Evolutionary conservation across 176 grass and related monocot genomes (phyloP).

Genomic region (Aegilops longissima): DNA sequence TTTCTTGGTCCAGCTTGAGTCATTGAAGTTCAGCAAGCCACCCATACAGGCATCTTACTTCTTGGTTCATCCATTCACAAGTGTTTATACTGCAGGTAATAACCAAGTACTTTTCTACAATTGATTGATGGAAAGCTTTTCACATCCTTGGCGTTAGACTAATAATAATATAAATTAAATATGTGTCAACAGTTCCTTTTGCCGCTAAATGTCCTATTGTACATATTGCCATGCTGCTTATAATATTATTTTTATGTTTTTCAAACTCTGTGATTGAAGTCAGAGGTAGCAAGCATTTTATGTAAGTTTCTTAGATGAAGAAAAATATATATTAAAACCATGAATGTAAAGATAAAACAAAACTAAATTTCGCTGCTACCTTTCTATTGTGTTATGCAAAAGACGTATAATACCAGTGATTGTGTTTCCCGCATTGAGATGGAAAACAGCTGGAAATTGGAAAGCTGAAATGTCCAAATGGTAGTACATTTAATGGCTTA

Average conservation of each 20-base stretch:
- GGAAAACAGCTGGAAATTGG: neutral
- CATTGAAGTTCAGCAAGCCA: neutral
- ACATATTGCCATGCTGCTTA: neutral
- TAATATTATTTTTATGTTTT: neutral
- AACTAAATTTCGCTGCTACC: neutral
- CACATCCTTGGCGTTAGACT: neutral
- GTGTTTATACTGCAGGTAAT: constrained; percentile 16
- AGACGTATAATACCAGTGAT: neutral
- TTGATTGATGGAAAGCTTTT: neutral
- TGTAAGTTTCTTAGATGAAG: neutral
- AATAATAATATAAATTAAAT: neutral
- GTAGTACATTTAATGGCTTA: neutral
- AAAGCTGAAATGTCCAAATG: neutral
- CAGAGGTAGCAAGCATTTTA: neutral
- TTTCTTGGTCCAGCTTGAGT: neutral
- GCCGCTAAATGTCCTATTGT: neutral
- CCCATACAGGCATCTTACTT: neutral
- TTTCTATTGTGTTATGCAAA: neutral
- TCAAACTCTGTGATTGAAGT: neutral
- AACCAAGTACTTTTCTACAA: neutral
- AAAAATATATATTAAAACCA: neutral
- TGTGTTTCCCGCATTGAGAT: neutral
- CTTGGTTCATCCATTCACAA: neutral
- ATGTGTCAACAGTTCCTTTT: neutral
- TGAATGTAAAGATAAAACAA: neutral